Evolutionary conservation across 176 grass and related monocot species (phyloP), one percentile per base, ranked within the genome.

Genomic region (Oryza punctata): DNA sequence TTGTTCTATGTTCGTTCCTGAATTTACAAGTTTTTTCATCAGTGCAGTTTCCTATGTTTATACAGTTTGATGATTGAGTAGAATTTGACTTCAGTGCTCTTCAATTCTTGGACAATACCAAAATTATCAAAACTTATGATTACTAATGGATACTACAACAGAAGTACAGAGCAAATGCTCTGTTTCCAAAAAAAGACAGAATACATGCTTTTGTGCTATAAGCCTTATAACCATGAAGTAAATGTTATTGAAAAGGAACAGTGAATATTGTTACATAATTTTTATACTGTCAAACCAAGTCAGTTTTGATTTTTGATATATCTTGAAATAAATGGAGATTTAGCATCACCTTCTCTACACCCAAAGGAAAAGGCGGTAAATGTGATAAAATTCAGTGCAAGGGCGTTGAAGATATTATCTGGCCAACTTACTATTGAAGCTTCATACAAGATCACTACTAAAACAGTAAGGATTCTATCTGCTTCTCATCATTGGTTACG

Each of bases 281-380:
- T n/a, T 61, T 61, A 11, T 61, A 69, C 65, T 43, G 66, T 40
- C 66, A 81, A 50, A 28, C 28, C 67, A 80, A 83, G 33, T 86
- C 84, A 78, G 29, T 77, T 78, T 88, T 86, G 75, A 91, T 90
- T 60, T 75, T 85, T 89, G 76, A 21, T 67, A 77, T 67, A 59
- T 83, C 73, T 83, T 91, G 66, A 94, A 97, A 87, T 82, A 61
- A 97, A 94, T 97, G 89, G 94, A 97, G 70, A 85, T 97, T 97
- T 91, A 94, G 87, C 86, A 86, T 76, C 88, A 89, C 83, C 85
- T 94, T 94, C 69, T 97, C 70, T 89, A 87, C 82, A 94, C 89
- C 65, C 86, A 67, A 94, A 98, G 95, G 92, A 91, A 91, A 94
- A 94, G 81, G 90, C 95, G 68, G 76, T 91, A 12, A 98, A 90